A percentile compares a stretch with the other conserved stretches of the same genome.
phyloP scores from a whole-genome alignment of 2,329 filamentous ascomycete genomes.

The Leptographium radiaticola region DNA sequence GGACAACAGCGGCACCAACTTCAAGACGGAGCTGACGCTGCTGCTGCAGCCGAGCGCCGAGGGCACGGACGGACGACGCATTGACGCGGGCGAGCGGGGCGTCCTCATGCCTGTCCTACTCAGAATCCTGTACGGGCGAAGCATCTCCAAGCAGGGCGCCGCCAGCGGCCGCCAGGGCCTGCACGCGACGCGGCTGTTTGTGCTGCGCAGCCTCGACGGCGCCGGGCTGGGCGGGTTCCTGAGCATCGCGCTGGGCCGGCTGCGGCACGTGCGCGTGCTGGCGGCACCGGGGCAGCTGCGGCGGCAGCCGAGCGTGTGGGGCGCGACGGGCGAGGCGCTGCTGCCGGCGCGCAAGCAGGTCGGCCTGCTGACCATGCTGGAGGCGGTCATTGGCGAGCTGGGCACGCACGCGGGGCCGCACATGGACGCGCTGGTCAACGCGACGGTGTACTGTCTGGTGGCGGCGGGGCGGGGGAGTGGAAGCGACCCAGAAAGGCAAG shows the following conservation, averaged over 20 bases:
- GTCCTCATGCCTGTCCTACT: constrained; percentile 77
- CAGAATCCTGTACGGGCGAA: constrained; percentile 75
- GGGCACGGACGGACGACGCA: constrained; percentile 21
- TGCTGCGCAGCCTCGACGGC: constrained; percentile 63
- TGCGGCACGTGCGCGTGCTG: constrained; percentile 48
- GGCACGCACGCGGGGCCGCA: constrained; percentile 60
- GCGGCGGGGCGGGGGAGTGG: constrained; percentile 27
- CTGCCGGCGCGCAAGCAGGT: constrained; percentile 67
- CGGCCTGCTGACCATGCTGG: constrained; percentile 84
- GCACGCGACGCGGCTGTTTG: constrained; percentile 66
- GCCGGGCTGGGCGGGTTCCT: constrained; percentile 71
- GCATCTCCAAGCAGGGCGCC: constrained; percentile 68
- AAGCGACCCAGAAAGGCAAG: constrained; percentile 21
- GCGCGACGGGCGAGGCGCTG: constrained; percentile 16
- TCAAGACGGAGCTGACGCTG: constrained; percentile 86
- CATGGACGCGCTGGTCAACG: constrained; percentile 55
- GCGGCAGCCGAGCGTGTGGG: constrained; percentile 39
- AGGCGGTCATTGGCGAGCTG: constrained; percentile 73
- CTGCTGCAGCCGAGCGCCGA: constrained; percentile 57
- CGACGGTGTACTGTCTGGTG: constrained; percentile 70
- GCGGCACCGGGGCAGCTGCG: constrained; percentile 28
- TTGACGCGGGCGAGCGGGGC: constrained; percentile 58
- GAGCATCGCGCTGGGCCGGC: constrained; percentile 62
- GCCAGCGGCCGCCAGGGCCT: constrained; percentile 69
- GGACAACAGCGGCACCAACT: constrained; percentile 81